Percentiles rank a stretch among this genome's conserved stretches.
Conservation (phyloP, 352 stramenopile species). For the Pythium phragmiticola region DNA sequence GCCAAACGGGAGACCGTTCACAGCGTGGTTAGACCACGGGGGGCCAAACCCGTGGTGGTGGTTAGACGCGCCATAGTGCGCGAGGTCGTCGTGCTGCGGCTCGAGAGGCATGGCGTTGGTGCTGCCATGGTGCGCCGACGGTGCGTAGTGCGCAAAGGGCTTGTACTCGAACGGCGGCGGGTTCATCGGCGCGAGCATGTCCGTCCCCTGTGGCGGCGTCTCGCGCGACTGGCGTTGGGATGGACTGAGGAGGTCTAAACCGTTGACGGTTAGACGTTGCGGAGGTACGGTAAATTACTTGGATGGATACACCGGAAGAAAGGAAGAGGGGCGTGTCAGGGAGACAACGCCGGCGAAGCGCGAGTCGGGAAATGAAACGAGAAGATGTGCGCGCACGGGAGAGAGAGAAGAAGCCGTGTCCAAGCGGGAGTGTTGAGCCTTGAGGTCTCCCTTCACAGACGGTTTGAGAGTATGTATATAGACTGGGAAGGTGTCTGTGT, state of each 20-base stretch:
- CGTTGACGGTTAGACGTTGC: not conserved
- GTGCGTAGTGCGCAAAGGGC: not conserved
- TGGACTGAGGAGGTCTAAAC: not conserved
- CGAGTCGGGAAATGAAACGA: slow-evolving; percentile 17
- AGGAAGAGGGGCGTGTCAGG: not conserved
- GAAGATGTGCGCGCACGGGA: slow-evolving; percentile 1
- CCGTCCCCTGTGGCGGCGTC: not conserved
- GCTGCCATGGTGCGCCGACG: not conserved
- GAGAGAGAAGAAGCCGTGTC: not conserved
- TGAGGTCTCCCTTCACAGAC: not conserved
- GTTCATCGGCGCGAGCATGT: slow-evolving; percentile 23
- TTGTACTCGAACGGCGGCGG: slow-evolving; percentile 17
- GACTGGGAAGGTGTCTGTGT: not conserved
- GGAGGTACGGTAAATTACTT: not conserved
- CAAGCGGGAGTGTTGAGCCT: not conserved
- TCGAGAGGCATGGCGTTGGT: not conserved
- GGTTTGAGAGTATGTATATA: too few relatives aligned
- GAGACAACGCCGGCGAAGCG: not conserved
- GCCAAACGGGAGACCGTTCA: not conserved
- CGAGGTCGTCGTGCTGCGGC: slow-evolving; percentile 13
- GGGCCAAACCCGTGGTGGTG: slow-evolving; percentile 2
- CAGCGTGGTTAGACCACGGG: slow-evolving; percentile 2
- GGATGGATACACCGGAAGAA: slow-evolving; percentile 11
- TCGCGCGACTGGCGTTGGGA: not conserved
- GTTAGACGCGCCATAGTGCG: not conserved